Conservation (phyloP, 2,329 filamentous ascomycete species). For the Diaporthe sp. region DNA sequence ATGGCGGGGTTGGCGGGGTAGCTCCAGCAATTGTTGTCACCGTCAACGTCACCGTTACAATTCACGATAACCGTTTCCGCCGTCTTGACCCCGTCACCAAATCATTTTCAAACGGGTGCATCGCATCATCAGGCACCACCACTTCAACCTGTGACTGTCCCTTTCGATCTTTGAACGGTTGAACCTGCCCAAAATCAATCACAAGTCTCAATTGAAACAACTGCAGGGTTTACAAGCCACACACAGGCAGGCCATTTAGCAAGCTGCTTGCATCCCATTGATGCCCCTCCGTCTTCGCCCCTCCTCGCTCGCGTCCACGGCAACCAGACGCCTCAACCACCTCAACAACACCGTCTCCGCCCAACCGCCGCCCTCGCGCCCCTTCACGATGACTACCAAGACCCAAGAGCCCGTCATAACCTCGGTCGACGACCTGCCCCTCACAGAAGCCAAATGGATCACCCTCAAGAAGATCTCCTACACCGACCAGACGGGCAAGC, state of each 20-base stretch:
- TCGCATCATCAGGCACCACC: not conserved
- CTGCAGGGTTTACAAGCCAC: not conserved
- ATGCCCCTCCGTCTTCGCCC: conserved; percentile 25
- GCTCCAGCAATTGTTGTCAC: not conserved
- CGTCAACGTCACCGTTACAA: conserved; percentile 23
- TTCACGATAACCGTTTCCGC: not conserved
- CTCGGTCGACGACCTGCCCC: conserved; percentile 61
- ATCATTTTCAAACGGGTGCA: not conserved
- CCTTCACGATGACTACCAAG: conserved; percentile 54
- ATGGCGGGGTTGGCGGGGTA: conserved; percentile 32
- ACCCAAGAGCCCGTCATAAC: conserved; percentile 62
- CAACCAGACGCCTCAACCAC: conserved; percentile 32
- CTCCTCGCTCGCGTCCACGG: conserved; percentile 8
- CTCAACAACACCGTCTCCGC: not conserved
- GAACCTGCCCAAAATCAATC: not conserved
- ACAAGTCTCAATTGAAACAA: not conserved
- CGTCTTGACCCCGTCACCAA: not conserved
- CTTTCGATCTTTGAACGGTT: not conserved
- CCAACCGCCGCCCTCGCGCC: not conserved
- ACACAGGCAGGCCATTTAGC: not conserved
- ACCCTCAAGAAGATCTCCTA: conserved; percentile 70
- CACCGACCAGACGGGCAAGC: conserved; percentile 66
- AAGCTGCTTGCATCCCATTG: not conserved
- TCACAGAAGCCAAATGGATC: conserved; percentile 69
- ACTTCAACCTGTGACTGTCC: not conserved